Evolutionary conservation across 257 asterid species (phyloP).

Genomic region (Vinca minor): DNA sequence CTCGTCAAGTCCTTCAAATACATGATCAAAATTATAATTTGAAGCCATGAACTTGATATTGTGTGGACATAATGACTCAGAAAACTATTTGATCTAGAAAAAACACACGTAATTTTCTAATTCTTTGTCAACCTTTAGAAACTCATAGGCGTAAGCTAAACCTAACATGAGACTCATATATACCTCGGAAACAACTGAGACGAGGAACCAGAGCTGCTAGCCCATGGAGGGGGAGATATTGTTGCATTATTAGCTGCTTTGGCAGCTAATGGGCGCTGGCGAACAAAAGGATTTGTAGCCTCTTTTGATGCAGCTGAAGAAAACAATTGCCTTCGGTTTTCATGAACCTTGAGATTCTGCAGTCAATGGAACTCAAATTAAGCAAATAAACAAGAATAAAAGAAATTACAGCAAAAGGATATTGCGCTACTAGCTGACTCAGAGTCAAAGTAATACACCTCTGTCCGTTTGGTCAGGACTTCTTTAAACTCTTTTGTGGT

Average conservation of each 20-base stretch:
- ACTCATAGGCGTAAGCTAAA: background rate
- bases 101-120: background rate
- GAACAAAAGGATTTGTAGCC: slow-evolving; percentile 57
- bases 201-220: slow-evolving; percentile 44
- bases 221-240: slow-evolving; percentile 82
- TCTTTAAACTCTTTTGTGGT: slow-evolving; percentile 76
- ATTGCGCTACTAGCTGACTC: slow-evolving; percentile 6
- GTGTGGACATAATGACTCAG: background rate
- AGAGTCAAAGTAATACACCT: slow-evolving; percentile 26
- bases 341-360: slow-evolving; percentile 75
- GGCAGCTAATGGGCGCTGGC: slow-evolving; percentile 85
- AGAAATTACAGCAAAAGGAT: background rate
- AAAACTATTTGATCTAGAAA: background rate
- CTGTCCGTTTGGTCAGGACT: slow-evolving; percentile 62
- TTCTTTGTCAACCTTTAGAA: background rate
- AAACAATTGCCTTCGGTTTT: slow-evolving; percentile 64
- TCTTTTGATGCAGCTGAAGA: slow-evolving; percentile 72
- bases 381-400: background rate
- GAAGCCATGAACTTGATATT: background rate
- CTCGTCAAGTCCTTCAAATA: background rate
- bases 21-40: background rate
- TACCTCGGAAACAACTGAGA: slow-evolving; percentile 57
- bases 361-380: background rate
- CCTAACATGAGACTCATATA: slow-evolving; percentile 4
- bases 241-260: slow-evolving; percentile 53